Base-by-base conservation (phyloP, 2,329 filamentous ascomycete species). In the Arthroderma uncinatum region DNA sequence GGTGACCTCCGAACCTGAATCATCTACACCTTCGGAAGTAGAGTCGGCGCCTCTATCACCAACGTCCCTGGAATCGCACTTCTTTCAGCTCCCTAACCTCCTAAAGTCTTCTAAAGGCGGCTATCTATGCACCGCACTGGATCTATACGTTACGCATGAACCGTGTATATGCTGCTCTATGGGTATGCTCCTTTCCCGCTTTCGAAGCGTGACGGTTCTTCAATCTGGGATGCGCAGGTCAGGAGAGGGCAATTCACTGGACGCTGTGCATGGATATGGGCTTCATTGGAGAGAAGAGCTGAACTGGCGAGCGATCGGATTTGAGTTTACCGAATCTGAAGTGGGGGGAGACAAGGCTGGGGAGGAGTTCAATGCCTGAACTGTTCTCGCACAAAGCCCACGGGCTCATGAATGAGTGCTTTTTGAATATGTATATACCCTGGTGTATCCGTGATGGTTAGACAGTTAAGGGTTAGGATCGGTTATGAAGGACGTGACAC, bases 111-210 rank as follows among this genome's bases (percentile, higher is more conserved):
- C 93, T 68, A 64, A 86, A 33, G 87, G 89, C 63, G 92, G 92
- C 55, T 98, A 98, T 70, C 82, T 98, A 19, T 97, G 92, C 73
- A 89, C 95, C 63, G 88, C 89, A 56, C 80, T 98, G 30, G 92
- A 97, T 71, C 81, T 98, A 57, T 97, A 96, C 73, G 78, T 94
- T 60, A 95, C 91, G 1, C 91, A 97, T 67, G 93, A 98, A 73
- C 93, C 93, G 4, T 98, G 93, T 69, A 82, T 95, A 59, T 94
- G 95, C 82, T 98, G 93, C 73, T 89, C 87, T 36, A 97, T 97
- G 93, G 93, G 89, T 1, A 86, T 97, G 64, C 78, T 97, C 21
- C 91, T 97, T 69, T 96, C 92, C 7, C 83, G 93, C 54, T 95
- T 98, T 79, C 85, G 88, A 47, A 84, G 86, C 55, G 87, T 91